Base-by-base conservation (phyloP, 2,329 filamentous ascomycete species). In the Dissoconium aciculare region DNA sequence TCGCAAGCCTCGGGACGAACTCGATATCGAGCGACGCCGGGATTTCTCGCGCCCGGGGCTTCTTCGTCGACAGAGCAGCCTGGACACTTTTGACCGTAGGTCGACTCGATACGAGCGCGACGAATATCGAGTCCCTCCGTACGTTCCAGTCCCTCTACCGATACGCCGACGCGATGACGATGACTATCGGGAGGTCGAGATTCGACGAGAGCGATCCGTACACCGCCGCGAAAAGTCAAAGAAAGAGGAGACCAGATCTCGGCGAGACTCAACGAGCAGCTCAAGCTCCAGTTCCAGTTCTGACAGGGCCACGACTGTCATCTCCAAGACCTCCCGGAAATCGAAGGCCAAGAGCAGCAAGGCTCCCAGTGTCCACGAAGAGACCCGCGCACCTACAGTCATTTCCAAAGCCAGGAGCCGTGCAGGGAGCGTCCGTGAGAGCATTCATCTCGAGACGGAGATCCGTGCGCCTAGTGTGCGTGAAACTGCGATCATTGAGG, bases 51-150 rank as follows among this genome's bases (percentile, higher is more conserved):
- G 78, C 27, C 84, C 83, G 2, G 64, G 65, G 16, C 66, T 85
- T 40, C 50, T 89, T 30, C 71, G 85, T 35, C 72, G 85, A 26
- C 84, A 92, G 53, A 92, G 83, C 10, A 92, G 83, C 31, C 65
- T 93, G 23, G 85, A 93, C 53, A 92, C 80, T 0, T 93, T 83
- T 50, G 85, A 94, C 55, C 74, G 84, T 28, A 73, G 73, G 15
- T 77, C 80, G 1, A 45, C 64, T 17, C 64, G 68, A 26, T 66
- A 66, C 37, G 63, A 76, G 21, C 55, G 66, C 12, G 69, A 74
- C 30, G 72, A 78, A 38, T 74, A 74, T 43, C 64, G 67, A n/a
- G 63, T 69, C n/a, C 71, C 72, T 37, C 40, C 52, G 5, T 72
- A 76, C n/a, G 72, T 80, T 16, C 74, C 76, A 6, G 67, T 83